Evolutionary conservation across 2,329 filamentous ascomycete species (phyloP).

Genomic region (Fusarium humuli): DNA sequence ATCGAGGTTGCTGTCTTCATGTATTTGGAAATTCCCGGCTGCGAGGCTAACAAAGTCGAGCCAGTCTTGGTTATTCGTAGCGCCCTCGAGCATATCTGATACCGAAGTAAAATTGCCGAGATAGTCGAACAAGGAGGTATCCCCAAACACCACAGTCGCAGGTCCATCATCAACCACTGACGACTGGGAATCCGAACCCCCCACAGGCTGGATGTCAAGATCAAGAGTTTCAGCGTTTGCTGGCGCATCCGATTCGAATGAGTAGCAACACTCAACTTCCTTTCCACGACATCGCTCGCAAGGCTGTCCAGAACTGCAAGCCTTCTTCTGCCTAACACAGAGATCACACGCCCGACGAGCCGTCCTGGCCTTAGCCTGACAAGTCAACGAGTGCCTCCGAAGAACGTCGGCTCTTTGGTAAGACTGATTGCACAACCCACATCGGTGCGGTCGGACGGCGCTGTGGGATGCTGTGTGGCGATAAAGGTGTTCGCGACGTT

Average conservation of each 20-base stretch:
- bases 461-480: slow-evolving; percentile 8
- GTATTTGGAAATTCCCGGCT: not conserved
- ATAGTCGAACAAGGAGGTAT: not conserved
- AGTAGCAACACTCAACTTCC: not conserved
- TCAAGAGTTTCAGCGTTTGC: accelerated
- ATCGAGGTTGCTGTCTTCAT: not conserved
- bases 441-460: not conserved
- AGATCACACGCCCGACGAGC: slow-evolving; percentile 5
- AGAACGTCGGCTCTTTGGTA: slow-evolving; percentile 5
- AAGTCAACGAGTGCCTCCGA: not conserved
- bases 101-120: slow-evolving; percentile 7
- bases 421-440: not conserved
- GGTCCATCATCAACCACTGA: accelerated
- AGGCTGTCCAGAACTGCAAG: not conserved
- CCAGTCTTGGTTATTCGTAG: not conserved
- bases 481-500: slow-evolving; percentile 2
- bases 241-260: accelerated
- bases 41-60: not conserved
- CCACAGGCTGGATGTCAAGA: not conserved
- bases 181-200: not conserved
- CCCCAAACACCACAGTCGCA: not conserved
- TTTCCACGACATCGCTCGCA: not conserved
- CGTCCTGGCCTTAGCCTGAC: not conserved
- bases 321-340: slow-evolving; percentile 3
- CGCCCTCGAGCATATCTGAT: not conserved